Percentiles rank a stretch among this genome's conserved stretches.
Conservation (phyloP, 2,329 filamentous ascomycete genomes). For the Trichoderma lentiforme region DNA sequence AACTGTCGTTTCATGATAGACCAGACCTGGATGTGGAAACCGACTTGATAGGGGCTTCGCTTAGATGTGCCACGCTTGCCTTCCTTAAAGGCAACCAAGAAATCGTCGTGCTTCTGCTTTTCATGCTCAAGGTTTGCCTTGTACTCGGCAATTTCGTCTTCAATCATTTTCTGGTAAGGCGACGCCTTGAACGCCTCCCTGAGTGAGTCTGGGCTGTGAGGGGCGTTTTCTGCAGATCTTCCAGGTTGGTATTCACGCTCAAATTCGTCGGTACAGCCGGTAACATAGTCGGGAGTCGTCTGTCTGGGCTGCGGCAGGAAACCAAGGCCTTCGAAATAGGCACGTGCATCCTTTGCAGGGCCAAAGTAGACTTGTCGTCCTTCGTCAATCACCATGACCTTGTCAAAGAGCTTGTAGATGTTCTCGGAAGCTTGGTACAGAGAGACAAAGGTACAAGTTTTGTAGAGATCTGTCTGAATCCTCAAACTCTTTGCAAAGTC, state of each 20-base stretch:
- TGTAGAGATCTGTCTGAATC: conserved; percentile 79
- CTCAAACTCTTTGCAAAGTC: conserved; percentile 68
- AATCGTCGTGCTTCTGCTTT: conserved; percentile 69
- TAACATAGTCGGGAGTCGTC: conserved; percentile 78
- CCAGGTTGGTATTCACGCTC: conserved; percentile 74
- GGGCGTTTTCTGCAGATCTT: conserved; percentile 61
- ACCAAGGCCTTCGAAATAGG: conserved; percentile 74
- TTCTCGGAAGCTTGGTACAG: conserved; percentile 83
- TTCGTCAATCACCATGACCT: conserved; percentile 76
- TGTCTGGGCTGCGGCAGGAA: conserved; percentile 72
- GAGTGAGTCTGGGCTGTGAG: conserved; percentile 64
- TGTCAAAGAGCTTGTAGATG: conserved; percentile 77
- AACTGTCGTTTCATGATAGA: conserved; percentile 82
- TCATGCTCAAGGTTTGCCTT: conserved; percentile 61
- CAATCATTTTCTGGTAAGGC: conserved; percentile 51
- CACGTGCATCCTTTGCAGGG: conserved; percentile 61
- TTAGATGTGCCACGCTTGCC: conserved; percentile 74
- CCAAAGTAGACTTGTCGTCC: conserved; percentile 77
- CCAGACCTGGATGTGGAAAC: conserved; percentile 80
- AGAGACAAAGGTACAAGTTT: conserved; percentile 80
- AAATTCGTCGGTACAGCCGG: conserved; percentile 78
- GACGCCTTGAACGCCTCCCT: conserved; percentile 69
- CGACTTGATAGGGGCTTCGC: conserved; percentile 77
- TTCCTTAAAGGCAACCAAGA: conserved; percentile 70
- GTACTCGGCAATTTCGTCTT: conserved; percentile 67